Percentiles rank a stretch among this genome's conserved stretches.
Evolutionary conservation across 2,329 filamentous ascomycete genomes (phyloP).

Genomic region (Beauveria asiatica): DNA sequence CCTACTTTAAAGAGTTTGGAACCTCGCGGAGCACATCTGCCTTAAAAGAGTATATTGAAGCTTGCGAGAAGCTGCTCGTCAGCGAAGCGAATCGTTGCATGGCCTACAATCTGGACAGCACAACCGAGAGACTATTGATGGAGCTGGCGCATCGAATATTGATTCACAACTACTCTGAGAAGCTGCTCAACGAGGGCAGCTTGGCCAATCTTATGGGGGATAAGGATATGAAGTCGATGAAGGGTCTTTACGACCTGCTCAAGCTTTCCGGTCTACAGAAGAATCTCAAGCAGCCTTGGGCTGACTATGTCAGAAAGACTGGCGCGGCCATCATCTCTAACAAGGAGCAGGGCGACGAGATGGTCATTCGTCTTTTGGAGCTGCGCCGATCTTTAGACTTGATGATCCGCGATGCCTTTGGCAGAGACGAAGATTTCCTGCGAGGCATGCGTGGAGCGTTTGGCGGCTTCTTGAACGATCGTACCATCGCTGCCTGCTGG

Average conservation of each 20-base stretch:
- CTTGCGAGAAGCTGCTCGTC: slow-evolving; percentile 59
- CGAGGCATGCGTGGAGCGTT: slow-evolving; percentile 80
- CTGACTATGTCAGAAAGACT: slow-evolving; percentile 65
- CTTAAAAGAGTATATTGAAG: slow-evolving; percentile 67
- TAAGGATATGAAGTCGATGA: slow-evolving; percentile 61
- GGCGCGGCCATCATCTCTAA: slow-evolving; percentile 75
- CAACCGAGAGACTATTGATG: slow-evolving; percentile 70
- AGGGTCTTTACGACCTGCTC: slow-evolving; percentile 70
- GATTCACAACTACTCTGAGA: slow-evolving; percentile 57
- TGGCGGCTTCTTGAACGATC: slow-evolving; percentile 85
- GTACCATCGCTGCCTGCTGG: slow-evolving; percentile 62
- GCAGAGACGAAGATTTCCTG: slow-evolving; percentile 65
- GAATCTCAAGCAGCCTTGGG: slow-evolving; percentile 65
- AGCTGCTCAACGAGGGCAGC: slow-evolving; percentile 57
- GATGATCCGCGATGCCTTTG: slow-evolving; percentile 69
- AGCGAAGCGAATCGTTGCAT: slow-evolving; percentile 71
- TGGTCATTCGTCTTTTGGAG: slow-evolving; percentile 75
- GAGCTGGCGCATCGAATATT: slow-evolving; percentile 64
- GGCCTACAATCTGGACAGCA: slow-evolving; percentile 70
- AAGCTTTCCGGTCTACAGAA: slow-evolving; percentile 61
- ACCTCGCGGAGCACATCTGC: slow-evolving; percentile 53
- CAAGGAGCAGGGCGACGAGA: slow-evolving; percentile 67
- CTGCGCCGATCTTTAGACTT: slow-evolving; percentile 73
- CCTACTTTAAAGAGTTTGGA: slow-evolving; percentile 63
- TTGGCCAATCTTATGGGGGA: slow-evolving; percentile 66